phyloP scores from a whole-genome alignment of 257 asterid species.

The Salvia miltiorrhiza region DNA sequence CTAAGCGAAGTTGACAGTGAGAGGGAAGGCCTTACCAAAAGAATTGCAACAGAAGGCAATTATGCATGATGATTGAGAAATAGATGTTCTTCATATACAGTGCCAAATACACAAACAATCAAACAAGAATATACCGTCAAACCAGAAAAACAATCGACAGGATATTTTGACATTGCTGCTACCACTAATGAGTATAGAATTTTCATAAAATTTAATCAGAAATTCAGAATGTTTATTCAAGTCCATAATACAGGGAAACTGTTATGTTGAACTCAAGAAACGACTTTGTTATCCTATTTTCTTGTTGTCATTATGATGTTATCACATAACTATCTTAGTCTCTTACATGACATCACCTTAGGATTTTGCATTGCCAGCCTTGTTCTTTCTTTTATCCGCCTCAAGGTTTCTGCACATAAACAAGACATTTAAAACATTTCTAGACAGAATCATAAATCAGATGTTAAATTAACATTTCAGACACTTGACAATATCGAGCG shows the following conservation, averaged over 20 bases:
- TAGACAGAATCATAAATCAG: not conserved
- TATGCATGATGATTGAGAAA: not conserved
- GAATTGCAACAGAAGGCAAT: not conserved
- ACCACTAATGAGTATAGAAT: not conserved
- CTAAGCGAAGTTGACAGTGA: not conserved
- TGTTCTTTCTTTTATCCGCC: constrained; percentile 78
- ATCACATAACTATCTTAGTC: constrained; percentile 22
- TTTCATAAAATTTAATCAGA: not conserved
- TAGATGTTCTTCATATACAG: not conserved
- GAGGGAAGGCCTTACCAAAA: not conserved
- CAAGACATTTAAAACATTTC: constrained; percentile 18
- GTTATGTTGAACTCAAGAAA: not conserved
- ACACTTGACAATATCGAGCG: not conserved
- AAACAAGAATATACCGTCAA: not conserved
- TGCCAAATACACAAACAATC: not conserved
- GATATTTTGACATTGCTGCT: not conserved
- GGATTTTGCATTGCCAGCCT: constrained; percentile 97
- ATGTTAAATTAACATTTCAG: too few species aligned
- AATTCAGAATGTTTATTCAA: too few species aligned
- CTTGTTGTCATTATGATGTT: constrained; percentile 10
- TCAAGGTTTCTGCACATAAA: constrained; percentile 67
- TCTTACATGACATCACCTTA: constrained; percentile 98
- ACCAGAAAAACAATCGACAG: not conserved
- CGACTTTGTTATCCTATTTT: constrained; percentile 15
- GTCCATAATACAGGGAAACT: too few species aligned